These are phyloP conservation scores for Ormosia semicastrata DNA, from an alignment of 306 rosid genomes.

Conservation along the genomic window DNA sequence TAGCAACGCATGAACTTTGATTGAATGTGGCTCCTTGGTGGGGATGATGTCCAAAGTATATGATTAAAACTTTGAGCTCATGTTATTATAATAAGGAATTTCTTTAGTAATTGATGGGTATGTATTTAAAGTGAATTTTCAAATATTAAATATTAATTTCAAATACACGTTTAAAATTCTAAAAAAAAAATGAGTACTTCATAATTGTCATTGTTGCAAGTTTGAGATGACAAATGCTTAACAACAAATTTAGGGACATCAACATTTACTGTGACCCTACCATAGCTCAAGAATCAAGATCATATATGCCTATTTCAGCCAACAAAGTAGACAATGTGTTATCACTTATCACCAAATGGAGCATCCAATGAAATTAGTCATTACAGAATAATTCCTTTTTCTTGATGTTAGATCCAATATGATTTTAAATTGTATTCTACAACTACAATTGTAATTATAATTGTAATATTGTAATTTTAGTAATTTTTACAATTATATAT, in stretches of 20 bases:
- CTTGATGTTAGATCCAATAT: background rate
- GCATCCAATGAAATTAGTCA: background rate
- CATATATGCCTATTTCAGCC: background rate
- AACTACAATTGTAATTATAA: no score
- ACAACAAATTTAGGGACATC: background rate
- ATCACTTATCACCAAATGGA: background rate
- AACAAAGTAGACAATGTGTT: background rate
- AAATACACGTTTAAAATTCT: no score
- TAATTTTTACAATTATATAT: no score
- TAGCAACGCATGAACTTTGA: constrained; percentile 14
- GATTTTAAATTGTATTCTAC: no score
- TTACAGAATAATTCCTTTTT: background rate
- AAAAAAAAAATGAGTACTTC: no score
- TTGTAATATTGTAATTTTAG: no score
- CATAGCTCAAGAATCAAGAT: background rate
- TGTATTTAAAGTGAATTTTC: no score
- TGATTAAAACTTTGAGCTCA: background rate
- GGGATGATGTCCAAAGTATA: background rate
- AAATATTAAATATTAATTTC: no score
- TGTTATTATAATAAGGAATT: background rate
- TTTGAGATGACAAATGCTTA: background rate
- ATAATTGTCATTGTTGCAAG: background rate
- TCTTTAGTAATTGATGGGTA: no score
- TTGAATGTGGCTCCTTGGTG: background rate
- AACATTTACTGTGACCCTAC: background rate